Evolutionary conservation across 2,329 filamentous ascomycete species (phyloP).

Genomic region (Trichoderma pleuroti): DNA sequence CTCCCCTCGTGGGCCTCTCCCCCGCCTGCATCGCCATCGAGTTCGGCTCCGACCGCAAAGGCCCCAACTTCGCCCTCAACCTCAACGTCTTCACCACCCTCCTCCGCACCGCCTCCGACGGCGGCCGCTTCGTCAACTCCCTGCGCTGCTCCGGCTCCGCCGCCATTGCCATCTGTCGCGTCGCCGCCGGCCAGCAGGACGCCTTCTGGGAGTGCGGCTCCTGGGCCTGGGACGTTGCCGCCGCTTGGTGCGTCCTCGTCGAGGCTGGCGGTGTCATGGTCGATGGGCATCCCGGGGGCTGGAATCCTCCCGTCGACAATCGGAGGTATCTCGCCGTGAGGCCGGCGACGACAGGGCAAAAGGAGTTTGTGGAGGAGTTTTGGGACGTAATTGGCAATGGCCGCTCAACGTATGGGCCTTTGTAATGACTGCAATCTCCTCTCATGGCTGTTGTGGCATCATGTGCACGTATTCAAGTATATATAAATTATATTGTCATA

Average conservation of each 20-base stretch:
- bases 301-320: background rate
- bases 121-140: background rate
- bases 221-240: background rate
- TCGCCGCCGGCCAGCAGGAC: background rate
- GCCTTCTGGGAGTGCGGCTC: constrained; percentile 2
- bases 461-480: background rate
- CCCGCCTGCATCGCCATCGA: background rate
- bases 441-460: background rate
- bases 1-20: background rate
- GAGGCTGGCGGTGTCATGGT: constrained; percentile 1
- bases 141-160: background rate
- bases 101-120: background rate
- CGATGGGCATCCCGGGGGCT: constrained; percentile 34
- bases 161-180: background rate
- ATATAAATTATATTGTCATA: background rate
- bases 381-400: background rate
- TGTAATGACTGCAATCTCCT: background rate
- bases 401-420: background rate
- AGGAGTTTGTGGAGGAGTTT: background rate
- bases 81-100: background rate
- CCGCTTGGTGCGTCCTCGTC: background rate
- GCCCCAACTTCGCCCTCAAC: background rate
- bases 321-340: background rate
- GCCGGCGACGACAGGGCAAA: background rate
- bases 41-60: background rate